Evolutionary conservation across 2,329 filamentous ascomycete species (phyloP).

Genomic region (Epichloe festucae): DNA sequence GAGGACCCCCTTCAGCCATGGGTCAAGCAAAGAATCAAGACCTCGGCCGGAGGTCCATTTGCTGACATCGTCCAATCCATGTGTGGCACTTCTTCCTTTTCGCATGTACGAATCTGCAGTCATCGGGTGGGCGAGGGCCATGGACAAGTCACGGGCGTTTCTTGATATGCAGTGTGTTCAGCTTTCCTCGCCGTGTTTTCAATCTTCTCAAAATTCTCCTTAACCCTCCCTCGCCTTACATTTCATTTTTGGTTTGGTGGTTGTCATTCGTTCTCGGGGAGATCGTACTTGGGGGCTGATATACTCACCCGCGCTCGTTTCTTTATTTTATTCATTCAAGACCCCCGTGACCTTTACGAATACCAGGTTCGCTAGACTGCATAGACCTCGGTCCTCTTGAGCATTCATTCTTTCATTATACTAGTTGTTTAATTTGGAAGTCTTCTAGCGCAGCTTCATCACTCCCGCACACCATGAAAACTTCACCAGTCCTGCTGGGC

Average conservation of each 20-base stretch:
- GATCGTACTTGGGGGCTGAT: too few species aligned
- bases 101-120: not conserved
- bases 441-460: not conserved
- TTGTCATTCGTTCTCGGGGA: too few species aligned
- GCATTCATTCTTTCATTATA: not conserved
- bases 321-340: too few species aligned
- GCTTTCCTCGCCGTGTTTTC: not conserved
- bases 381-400: not conserved
- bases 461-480: conserved; percentile 10
- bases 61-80: not conserved
- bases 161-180: conserved; percentile 1
- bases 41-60: not conserved
- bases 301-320: too few species aligned
- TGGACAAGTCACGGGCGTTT: not conserved
- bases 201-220: not conserved
- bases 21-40: too few species aligned
- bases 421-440: not conserved
- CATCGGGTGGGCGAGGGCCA: not conserved
- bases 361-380: too few species aligned
- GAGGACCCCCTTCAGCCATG: conserved; percentile 1
- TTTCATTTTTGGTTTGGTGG: not conserved
- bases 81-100: not conserved
- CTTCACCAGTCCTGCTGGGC: conserved; percentile 16
- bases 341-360: too few species aligned
- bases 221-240: not conserved